These are phyloP conservation scores for Limnanthes douglasii DNA, from an alignment of 345 rosid species.

Conservation along the genomic window DNA sequence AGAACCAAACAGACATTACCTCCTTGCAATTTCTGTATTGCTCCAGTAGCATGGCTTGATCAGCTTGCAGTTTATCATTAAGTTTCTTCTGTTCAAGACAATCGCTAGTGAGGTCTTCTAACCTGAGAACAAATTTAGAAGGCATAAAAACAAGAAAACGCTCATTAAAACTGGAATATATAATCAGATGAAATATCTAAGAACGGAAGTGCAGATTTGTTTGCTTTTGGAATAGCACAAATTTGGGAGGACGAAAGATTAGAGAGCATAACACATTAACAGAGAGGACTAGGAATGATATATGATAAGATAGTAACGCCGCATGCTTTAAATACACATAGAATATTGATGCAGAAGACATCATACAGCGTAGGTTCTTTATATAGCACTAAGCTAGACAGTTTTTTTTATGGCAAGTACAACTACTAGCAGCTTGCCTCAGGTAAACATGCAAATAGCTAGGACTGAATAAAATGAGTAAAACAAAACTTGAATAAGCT, in stretches of 20 bases:
- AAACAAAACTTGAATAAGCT: too few relatives aligned
- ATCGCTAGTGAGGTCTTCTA: constrained; percentile 51
- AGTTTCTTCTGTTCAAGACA: constrained; percentile 42
- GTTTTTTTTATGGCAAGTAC: too few relatives aligned
- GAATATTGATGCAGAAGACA: not conserved
- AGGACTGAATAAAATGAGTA: too few relatives aligned
- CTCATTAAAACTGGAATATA: not conserved
- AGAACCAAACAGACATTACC: constrained; percentile 18
- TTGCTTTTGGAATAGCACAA: too few relatives aligned
- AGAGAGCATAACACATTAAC: not conserved
- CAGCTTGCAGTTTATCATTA: constrained; percentile 40
- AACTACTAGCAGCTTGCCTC: too few relatives aligned
- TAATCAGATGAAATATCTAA: not conserved
- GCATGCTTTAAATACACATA: not conserved
- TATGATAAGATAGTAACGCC: too few relatives aligned
- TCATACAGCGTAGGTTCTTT: not conserved
- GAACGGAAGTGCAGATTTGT: too few relatives aligned
- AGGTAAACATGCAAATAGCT: too few relatives aligned
- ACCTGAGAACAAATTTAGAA: constrained; percentile 23
- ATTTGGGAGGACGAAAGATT: too few relatives aligned
- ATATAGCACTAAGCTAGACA: not conserved
- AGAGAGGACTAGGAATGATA: not conserved
- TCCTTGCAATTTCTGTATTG: constrained; percentile 36
- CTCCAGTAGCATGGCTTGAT: constrained; percentile 45
- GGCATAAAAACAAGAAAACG: constrained; percentile 2